phyloP scores from a whole-genome alignment of 192 early-diverging fungal genomes.

The Coemansia sp. region DNA sequence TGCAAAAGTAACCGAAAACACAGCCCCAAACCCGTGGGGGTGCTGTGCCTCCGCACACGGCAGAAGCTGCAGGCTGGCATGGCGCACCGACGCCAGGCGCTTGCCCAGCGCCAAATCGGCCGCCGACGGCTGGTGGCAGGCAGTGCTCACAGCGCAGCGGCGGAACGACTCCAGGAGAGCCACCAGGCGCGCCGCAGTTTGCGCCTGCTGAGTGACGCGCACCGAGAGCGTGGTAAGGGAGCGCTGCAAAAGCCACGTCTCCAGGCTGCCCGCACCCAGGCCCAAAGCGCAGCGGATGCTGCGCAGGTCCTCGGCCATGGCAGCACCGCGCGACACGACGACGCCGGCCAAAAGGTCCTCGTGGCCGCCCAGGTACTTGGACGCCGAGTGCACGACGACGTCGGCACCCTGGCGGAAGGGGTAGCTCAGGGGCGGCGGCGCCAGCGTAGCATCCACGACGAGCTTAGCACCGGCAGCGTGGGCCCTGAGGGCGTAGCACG shows the following conservation, averaged over 20 bases:
- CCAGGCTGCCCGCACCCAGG: constrained; percentile 62
- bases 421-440: constrained; percentile 68
- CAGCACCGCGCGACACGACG: constrained; percentile 51
- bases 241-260: constrained; percentile 66
- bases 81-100: constrained; percentile 31
- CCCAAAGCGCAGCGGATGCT: constrained; percentile 56
- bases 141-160: constrained; percentile 41
- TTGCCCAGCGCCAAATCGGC: constrained; percentile 24
- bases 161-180: constrained; percentile 51
- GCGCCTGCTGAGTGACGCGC: constrained; percentile 64
- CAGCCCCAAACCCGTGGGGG: constrained; percentile 41
- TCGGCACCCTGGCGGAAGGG: constrained; percentile 64
- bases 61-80: constrained; percentile 33
- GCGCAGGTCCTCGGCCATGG: constrained; percentile 46
- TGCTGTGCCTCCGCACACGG: constrained; percentile 37
- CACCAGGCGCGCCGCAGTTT: constrained; percentile 56
- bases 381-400: constrained; percentile 67
- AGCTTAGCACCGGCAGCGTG: constrained; percentile 56
- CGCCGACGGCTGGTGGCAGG: constrained; percentile 30
- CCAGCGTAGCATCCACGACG: constrained; percentile 68
- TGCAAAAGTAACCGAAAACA: constrained; percentile 52
- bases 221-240: constrained; percentile 60
- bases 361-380: constrained; percentile 76
- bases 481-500: constrained; percentile 43
- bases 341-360: constrained; percentile 69